phyloP scores from a whole-genome alignment of 768 basidiomycete genomes.

The Pleurotus djamor region DNA sequence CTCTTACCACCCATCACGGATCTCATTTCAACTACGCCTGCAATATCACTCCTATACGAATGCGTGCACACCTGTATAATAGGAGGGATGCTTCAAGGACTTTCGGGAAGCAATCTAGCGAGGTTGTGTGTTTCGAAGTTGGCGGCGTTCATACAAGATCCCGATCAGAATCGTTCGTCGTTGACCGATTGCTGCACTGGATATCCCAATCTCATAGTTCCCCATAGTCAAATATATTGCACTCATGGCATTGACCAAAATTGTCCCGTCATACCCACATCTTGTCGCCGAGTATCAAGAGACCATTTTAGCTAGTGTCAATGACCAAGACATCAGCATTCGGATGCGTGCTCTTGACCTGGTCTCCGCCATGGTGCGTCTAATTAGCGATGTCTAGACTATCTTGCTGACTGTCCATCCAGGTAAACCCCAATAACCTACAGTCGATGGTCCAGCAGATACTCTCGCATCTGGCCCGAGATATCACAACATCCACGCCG shows the following conservation, averaged over 20 bases:
- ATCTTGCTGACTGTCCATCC: conserved; percentile 3
- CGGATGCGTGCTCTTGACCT: conserved; percentile 95
- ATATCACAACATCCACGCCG: conserved; percentile 46
- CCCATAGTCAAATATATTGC: conserved; percentile 95
- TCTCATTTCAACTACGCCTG: conserved; percentile 92
- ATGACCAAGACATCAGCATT: conserved; percentile 94
- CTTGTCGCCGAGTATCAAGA: conserved; percentile 91
- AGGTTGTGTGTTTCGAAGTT: conserved; percentile 91
- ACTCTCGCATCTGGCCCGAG: conserved; percentile 78
- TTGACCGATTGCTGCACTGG: background rate
- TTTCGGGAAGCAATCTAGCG: conserved; percentile 78
- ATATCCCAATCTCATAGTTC: conserved; percentile 8
- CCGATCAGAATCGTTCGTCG: conserved; percentile 91
- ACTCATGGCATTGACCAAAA: conserved; percentile 91
- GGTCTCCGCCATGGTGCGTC: conserved; percentile 84
- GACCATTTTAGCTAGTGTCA: conserved; percentile 84
- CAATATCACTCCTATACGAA: conserved; percentile 95
- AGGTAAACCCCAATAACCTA: conserved; percentile 84
- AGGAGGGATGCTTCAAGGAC: conserved; percentile 88
- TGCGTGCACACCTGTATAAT: conserved; percentile 98
- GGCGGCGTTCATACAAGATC: conserved; percentile 86
- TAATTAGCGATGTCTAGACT: background rate
- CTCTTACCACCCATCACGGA: conserved; percentile 92
- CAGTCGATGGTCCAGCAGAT: conserved; percentile 91
- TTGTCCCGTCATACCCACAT: conserved; percentile 88